Evolutionary conservation across 805 yeast species (phyloP), one percentile per base, ranked within the genome.

Genomic region (Lachancea lanzarotensis): DNA sequence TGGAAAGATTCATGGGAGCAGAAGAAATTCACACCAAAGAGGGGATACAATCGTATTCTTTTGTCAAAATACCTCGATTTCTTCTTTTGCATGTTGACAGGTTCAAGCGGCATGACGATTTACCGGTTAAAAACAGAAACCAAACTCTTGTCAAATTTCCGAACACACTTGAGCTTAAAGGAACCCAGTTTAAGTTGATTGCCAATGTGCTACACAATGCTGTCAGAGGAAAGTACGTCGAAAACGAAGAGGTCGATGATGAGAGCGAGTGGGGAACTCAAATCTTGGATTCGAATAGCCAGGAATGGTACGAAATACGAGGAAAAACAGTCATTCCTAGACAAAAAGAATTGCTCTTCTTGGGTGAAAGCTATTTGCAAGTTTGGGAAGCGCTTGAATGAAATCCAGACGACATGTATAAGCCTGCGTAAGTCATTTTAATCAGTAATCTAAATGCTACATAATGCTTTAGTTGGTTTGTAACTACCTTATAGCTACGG

Each of bases 401-500:
- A 39, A 44, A 45, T n/a, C 16, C 27, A 19, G 18, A n/a, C 17
- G 18, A 31, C 18, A 22, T 22, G 8, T 4, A 6, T 22, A 22
- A 6, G 8, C 8, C 25, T 22, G 25, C 25, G 4, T 8, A 22
- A 22, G 25, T 6, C 25, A 22, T 22, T 22, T 22, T 8, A 22
- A 22, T 22, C 25, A 22, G 8, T 8, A 8, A 22, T 8, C 4
- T 6, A 22, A 22, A 22, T 22, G 25, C 8, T 17, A 13, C 22
- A 13, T 27, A 37, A 22, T 26, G 32, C 32, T 37, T 25, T 4
- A 31, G 7, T 12, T 13, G 13, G 13, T 3, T 29, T 7, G 4
- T 7, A 27, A 27, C 54, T 73, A 87, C 65, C 84, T 84, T 54
- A 93, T 88, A 22, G 96, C 95, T 46, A 87, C 82, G 38, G 91